Evolutionary conservation across 495 filamentous ascomycete species (phyloP), one percentile per base, ranked within the genome.

Genomic region (Podospora pseudoanserina): DNA sequence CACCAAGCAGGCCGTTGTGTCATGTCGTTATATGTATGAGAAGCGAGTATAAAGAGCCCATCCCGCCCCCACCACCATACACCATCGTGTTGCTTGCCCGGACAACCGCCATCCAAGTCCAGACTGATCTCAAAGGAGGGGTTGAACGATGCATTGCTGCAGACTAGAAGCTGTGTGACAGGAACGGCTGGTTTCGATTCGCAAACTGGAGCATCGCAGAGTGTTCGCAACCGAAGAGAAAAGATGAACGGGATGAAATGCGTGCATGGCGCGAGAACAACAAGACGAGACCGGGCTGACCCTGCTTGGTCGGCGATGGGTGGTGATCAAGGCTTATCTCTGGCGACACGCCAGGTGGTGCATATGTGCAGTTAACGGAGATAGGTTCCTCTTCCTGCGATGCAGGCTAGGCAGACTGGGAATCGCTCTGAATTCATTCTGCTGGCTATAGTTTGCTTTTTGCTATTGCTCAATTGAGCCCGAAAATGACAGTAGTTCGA

Each of bases 41-140:
- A 20, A 19, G 23, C 23, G n/a, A 18, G 16, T 0, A 20, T 58
- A 58, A 20, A 58, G 5, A 58, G n/a, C 55, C 54, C 55, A 26
- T 58, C 39, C 39, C 39, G 39, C 39, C 39, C 55, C 19, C 20
- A 23, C 1, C 20, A 23, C 20, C 20, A 23, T 23, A 23, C 55
- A 58, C n/a, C 55, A 58, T 20, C 55, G n/a, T 58, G 9, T 20
- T 58, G 55, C 18, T 9, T 20, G 54, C 19, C 20, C 20, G 20
- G n/a, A 26, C 55, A 58, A 5, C 55, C 55, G n/a, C n/a, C 55
- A 26, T 58, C 54, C 55, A 58, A 20, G 57, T 67, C 60, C 60
- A 67, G 60, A 58, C 60, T 60, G 66, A 27, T 55, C 60, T 49
- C 20, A 19, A 63, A 67, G 49, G 53, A 49, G 66, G 60, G 66